Evolutionary conservation across 2,329 filamentous ascomycete genomes (phyloP).

Genomic region (Ophiostoma ips): DNA sequence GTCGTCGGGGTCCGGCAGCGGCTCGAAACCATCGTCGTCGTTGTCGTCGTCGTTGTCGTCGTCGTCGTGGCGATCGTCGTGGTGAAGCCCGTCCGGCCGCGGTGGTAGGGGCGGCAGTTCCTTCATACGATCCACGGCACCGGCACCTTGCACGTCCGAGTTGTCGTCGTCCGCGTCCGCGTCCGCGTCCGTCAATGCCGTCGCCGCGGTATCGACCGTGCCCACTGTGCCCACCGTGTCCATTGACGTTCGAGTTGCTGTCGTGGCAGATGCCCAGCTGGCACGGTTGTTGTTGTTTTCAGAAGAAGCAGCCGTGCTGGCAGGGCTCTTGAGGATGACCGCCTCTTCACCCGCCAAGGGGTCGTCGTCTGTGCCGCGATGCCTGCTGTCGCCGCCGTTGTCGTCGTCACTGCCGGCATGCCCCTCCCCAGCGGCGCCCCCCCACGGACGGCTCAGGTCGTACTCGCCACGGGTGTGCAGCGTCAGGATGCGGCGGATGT

Average conservation of each 20-base stretch:
- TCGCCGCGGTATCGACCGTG: conserved; percentile 17
- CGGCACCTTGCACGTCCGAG: background rate
- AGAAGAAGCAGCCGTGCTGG: conserved; percentile 24
- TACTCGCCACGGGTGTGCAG: conserved; percentile 74
- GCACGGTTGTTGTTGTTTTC: conserved; percentile 28
- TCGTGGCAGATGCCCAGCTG: conserved; percentile 14
- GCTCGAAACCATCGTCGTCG: too few relatives aligned
- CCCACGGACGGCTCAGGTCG: conserved; percentile 31
- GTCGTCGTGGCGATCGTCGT: background rate
- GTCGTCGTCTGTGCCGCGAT: too few relatives aligned
- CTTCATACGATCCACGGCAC: conserved; percentile 18
- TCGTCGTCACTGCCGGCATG: background rate
- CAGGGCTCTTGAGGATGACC: conserved; percentile 28
- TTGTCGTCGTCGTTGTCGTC: too few relatives aligned
- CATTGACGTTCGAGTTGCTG: background rate
- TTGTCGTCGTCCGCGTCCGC: conserved; percentile 19
- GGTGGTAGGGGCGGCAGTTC: conserved; percentile 14
- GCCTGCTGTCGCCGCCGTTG: too few relatives aligned
- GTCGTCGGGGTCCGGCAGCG: conserved; percentile 49
- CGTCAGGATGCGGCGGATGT: conserved; percentile 72
- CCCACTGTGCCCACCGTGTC: conserved; percentile 12
- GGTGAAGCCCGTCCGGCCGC: background rate
- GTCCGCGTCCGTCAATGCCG: conserved; percentile 16
- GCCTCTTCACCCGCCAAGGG: conserved; percentile 34
- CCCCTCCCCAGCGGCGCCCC: conserved; percentile 10